A percentile compares a stretch with the other conserved stretches of the same genome.
Evolutionary conservation across 495 filamentous ascomycete species (phyloP).

Genomic region (Jackrogersella multiformis): DNA sequence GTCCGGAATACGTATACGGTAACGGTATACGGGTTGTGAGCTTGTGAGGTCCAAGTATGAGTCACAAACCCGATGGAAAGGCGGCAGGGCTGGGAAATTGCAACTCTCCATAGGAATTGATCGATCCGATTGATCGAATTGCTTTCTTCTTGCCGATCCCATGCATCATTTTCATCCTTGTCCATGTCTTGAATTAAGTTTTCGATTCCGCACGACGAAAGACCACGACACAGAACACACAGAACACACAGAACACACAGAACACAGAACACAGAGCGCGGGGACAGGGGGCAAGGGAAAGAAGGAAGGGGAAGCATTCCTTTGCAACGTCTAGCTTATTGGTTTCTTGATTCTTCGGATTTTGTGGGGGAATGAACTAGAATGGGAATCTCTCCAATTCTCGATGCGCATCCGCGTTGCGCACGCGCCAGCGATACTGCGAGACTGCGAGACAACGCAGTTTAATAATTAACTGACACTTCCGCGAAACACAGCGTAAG

Average conservation of each 20-base stretch:
- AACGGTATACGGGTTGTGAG: background rate
- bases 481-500: too few relatives aligned
- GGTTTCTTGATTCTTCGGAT: constrained; percentile 16
- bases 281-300: too few relatives aligned
- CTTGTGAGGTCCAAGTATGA: constrained; percentile 21
- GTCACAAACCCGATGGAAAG: constrained; percentile 22
- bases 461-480: background rate
- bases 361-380: constrained; percentile 19
- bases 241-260: too few relatives aligned
- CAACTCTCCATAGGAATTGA: constrained; percentile 35
- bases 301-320: too few relatives aligned
- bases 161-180: background rate
- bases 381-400: constrained; percentile 2
- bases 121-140: constrained; percentile 40
- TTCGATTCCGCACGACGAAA: constrained; percentile 24
- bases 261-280: constrained; percentile 3
- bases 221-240: background rate
- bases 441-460: background rate
- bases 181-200: constrained; percentile 23
- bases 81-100: constrained; percentile 16
- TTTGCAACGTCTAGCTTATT: too few relatives aligned
- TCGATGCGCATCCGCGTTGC: constrained; percentile 23
- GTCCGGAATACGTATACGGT: too few relatives aligned
- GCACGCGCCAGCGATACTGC: constrained; percentile 3
- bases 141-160: constrained; percentile 10